Base-by-base conservation (phyloP, 2,329 filamentous ascomycete genomes). In the Trichophyton schoenleinii region DNA sequence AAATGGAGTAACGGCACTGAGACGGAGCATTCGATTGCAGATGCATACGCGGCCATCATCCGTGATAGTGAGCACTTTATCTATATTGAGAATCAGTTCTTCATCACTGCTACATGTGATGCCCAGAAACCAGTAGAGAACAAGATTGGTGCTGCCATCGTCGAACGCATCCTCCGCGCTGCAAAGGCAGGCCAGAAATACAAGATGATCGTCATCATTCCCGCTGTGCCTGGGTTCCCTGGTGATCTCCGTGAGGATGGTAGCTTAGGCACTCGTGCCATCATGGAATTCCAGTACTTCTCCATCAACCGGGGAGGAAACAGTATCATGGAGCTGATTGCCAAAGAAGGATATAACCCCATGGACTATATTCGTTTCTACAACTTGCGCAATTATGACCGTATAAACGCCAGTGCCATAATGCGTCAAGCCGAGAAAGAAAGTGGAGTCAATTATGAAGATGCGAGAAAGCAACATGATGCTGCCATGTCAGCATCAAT, bases 281-380 rank as follows among this genome's bases (percentile, higher is more conserved):
- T 97, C 69, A 97, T 99, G 90, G 91, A 97, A 71, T 97, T 96
- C 70, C 94, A 97, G 71, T 99, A 94, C 79, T 95, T 95, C 75
- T 95, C 90, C 0, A 95, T 99, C 66, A 89, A 87, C 69, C 87
- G 94, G 52, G 94, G 94, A 4, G 87, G 95, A 65, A 80, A 97
- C 70, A 96, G 90, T 3, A 97, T 99, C 59, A 94, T 88, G 67
- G 90, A 83, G 44, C 86, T 88, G 70, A 84, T 96, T 62, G 79
- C 80, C 62, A 83, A 82, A 5, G 79, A 88, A 64, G 91, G 88
- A 1, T 83, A 94, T 1, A 85, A 96, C 67, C 90, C 91, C 0
- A 82, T 69, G 67, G 75, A 96, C 63, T 83, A 97, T 73, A 85
- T 99, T 36, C 96, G 95, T 75, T 81, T 95, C 70, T 99, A 97